Evolutionary conservation across 371 early-diverging fungal genomes (phyloP).

Genomic region (Mucor circinelloides): DNA sequence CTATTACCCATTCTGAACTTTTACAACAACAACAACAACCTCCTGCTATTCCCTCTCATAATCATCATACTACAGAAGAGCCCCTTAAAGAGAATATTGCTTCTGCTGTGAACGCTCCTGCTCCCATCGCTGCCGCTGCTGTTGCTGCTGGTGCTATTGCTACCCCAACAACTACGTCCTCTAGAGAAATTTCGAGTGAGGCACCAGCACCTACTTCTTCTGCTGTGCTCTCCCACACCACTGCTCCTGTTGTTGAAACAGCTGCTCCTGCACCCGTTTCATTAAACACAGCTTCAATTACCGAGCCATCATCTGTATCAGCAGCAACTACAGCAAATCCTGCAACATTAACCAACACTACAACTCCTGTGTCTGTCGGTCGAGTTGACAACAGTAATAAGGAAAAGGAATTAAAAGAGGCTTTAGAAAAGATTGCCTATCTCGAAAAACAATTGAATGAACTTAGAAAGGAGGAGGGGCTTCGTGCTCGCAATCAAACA

Average conservation of each 20-base stretch:
- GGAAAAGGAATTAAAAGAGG: conserved; percentile 26
- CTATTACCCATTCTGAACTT: background rate
- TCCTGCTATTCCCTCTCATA: background rate
- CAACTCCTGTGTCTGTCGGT: background rate
- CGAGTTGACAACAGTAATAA: background rate
- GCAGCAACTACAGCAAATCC: background rate
- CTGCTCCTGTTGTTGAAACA: conserved; percentile 1
- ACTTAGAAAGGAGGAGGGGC: conserved; percentile 23
- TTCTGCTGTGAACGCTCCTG: background rate
- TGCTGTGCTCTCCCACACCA: background rate
- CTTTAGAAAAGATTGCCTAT: conserved; percentile 28
- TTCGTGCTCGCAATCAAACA: conserved; percentile 25
- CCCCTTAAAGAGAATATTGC: background rate
- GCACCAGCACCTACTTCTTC: background rate
- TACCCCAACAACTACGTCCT: background rate
- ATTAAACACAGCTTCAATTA: background rate
- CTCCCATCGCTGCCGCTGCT: background rate
- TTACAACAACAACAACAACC: background rate
- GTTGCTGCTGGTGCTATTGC: background rate
- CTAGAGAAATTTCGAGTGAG: background rate
- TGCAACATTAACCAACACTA: background rate
- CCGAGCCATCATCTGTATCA: background rate
- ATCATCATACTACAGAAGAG: background rate
- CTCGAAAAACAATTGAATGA: conserved; percentile 31
- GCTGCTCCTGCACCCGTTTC: background rate